phyloP scores from a whole-genome alignment of 768 basidiomycete genomes.

The Xerocomellus chrysenteron region DNA sequence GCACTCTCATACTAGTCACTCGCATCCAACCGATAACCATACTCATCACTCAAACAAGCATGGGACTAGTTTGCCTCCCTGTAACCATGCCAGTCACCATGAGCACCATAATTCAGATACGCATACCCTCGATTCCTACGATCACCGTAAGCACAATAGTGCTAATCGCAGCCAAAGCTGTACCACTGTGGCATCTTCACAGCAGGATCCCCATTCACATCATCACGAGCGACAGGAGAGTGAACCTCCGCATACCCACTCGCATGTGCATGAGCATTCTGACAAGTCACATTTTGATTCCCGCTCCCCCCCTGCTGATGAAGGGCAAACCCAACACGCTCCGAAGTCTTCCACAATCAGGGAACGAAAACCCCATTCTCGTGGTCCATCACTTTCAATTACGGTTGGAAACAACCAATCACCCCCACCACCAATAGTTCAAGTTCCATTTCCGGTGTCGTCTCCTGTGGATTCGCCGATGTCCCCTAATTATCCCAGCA shows the following conservation, averaged over 20 bases:
- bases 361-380: constrained; percentile 38
- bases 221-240: constrained; percentile 26
- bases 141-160: constrained; percentile 9
- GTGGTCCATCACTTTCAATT: constrained; percentile 41
- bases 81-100: constrained; percentile 21
- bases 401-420: constrained; percentile 24
- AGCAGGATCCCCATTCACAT: constrained; percentile 28
- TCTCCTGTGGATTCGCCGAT: constrained; percentile 48
- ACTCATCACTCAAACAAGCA: constrained; percentile 21
- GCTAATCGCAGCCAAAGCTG: constrained; percentile 21
- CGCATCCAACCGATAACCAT: constrained; percentile 34
- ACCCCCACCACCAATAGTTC: constrained; percentile 18
- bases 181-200: constrained; percentile 5
- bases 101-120: constrained; percentile 17
- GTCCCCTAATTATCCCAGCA: constrained; percentile 60
- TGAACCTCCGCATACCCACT: constrained; percentile 23
- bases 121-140: constrained; percentile 7
- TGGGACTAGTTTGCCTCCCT: constrained; percentile 14
- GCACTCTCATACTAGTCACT: constrained; percentile 38
- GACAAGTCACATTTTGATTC: constrained; percentile 19
- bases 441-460: constrained; percentile 27
- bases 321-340: constrained; percentile 6
- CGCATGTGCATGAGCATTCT: constrained; percentile 32
- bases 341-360: constrained; percentile 20
- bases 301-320: constrained; percentile 9